phyloP scores from a whole-genome alignment of 2,329 filamentous ascomycete genomes.

The Fusarium nematophilum region DNA sequence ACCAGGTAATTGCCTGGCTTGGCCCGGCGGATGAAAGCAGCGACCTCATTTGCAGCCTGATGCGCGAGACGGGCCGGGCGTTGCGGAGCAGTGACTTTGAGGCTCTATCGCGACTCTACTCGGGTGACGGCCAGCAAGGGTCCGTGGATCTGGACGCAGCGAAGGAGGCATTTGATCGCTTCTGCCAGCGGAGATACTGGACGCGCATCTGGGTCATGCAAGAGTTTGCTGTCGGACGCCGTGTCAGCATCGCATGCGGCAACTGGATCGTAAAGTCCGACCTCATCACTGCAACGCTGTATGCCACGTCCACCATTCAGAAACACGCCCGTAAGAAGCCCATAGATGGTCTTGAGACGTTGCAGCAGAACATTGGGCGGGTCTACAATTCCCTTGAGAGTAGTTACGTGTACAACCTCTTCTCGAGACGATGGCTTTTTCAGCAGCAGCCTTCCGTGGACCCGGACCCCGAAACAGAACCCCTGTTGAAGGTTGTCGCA shows the following conservation, averaged over 20 bases:
- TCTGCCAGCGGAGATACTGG: constrained; percentile 24
- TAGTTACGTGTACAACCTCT: constrained; percentile 21
- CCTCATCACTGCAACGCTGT: neutral
- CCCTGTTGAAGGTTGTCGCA: constrained; percentile 12
- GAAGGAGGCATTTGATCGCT: neutral
- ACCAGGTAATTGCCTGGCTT: constrained; percentile 14
- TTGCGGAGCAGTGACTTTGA: neutral
- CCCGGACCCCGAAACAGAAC: neutral
- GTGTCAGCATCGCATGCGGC: constrained; percentile 20
- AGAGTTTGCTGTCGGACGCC: constrained; percentile 14
- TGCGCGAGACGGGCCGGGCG: neutral
- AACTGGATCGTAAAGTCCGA: constrained; percentile 3
- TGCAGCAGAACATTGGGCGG: neutral
- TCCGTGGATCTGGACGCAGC: neutral
- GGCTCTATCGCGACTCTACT: neutral
- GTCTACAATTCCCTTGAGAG: neutral
- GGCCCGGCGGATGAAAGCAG: constrained; percentile 1
- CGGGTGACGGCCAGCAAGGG: neutral
- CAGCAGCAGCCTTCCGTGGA: neutral
- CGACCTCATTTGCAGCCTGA: constrained; percentile 4
- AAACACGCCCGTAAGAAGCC: neutral
- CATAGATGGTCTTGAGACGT: neutral
- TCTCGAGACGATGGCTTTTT: constrained; percentile 8
- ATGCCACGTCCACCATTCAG: neutral
- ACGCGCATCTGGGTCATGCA: constrained; percentile 33